These are phyloP conservation scores for Rubia balearica DNA, from an alignment of 305 asterid species.

Conservation along the genomic window DNA sequence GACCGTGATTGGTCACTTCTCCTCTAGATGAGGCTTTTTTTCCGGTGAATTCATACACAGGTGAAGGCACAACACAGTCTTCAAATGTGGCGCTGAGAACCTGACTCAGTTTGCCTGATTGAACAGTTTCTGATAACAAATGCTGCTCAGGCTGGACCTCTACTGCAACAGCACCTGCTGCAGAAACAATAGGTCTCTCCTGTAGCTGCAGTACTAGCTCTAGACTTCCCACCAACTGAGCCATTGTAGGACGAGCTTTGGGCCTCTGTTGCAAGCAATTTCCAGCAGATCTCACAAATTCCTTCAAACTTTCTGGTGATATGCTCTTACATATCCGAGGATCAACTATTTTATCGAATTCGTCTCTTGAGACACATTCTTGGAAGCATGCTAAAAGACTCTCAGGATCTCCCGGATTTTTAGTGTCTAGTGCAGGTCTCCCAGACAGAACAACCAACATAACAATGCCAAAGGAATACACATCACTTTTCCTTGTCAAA, in stretches of 20 bases:
- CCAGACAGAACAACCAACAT: slow-evolving; percentile 16
- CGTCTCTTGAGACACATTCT: slow-evolving; percentile 33
- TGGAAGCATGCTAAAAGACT: slow-evolving; percentile 29
- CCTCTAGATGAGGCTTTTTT: not conserved
- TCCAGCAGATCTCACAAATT: slow-evolving; percentile 28
- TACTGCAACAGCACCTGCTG: not conserved
- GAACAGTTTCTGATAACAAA: not conserved
- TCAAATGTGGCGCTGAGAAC: not conserved
- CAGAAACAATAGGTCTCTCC: not conserved
- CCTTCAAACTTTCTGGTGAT: slow-evolving; percentile 33
- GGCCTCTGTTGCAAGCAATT: slow-evolving; percentile 44
- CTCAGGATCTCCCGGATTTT: not conserved
- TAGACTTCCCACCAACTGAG: slow-evolving; percentile 43
- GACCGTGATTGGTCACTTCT: not conserved
- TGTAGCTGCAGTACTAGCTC: slow-evolving; percentile 30
- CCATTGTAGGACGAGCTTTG: slow-evolving; percentile 46
- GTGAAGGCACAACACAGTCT: not conserved
- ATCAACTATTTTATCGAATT: slow-evolving; percentile 24
- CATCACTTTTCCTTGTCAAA: slow-evolving; percentile 12
- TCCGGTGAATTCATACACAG: not conserved
- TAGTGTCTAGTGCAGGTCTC: slow-evolving; percentile 5
- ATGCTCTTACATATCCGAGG: slow-evolving; percentile 18
- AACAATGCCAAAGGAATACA: slow-evolving; percentile 15
- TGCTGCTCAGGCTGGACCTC: not conserved
- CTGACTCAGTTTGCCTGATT: not conserved